Conservation (phyloP, 768 basidiomycete genomes). For the Boletus vermiculosoides region DNA sequence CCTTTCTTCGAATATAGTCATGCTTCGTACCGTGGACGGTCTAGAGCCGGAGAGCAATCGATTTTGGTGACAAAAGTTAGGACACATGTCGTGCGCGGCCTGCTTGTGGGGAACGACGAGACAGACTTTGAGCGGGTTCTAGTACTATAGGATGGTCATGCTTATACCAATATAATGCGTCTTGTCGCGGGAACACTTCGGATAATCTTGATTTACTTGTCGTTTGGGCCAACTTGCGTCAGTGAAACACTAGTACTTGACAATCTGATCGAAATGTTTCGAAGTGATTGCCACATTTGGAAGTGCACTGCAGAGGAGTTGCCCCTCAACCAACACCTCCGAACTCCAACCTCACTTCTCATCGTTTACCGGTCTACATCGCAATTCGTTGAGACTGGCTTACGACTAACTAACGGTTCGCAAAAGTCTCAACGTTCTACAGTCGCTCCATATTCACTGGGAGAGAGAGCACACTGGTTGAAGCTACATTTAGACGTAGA, state of each 20-base stretch:
- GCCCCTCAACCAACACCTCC: conserved; percentile 12
- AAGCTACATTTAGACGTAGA: conserved; percentile 2
- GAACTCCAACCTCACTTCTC: not conserved
- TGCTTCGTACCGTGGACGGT: conserved; percentile 35
- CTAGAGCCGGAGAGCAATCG: conserved; percentile 29
- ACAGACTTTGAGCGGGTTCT: not conserved
- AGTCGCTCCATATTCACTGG: not conserved
- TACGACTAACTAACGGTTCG: not conserved
- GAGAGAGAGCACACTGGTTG: not conserved
- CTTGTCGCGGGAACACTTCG: not conserved
- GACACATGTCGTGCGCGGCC: not conserved
- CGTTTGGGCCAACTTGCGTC: not conserved
- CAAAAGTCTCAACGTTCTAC: not conserved
- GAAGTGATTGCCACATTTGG: conserved; percentile 15
- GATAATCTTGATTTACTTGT: not conserved
- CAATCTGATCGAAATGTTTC: not conserved
- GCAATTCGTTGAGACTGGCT: conserved; percentile 6
- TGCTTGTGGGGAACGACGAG: no score
- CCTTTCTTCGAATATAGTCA: conserved; percentile 39
- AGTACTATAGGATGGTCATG: not conserved
- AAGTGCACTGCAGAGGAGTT: conserved; percentile 9
- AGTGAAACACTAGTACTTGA: not conserved
- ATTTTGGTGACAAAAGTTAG: conserved; percentile 31
- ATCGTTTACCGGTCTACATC: conserved; percentile 1
- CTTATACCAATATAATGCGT: not conserved